Evolutionary conservation across 2,329 filamentous ascomycete genomes (phyloP).

Genomic region (Cladophialophora exuberans): DNA sequence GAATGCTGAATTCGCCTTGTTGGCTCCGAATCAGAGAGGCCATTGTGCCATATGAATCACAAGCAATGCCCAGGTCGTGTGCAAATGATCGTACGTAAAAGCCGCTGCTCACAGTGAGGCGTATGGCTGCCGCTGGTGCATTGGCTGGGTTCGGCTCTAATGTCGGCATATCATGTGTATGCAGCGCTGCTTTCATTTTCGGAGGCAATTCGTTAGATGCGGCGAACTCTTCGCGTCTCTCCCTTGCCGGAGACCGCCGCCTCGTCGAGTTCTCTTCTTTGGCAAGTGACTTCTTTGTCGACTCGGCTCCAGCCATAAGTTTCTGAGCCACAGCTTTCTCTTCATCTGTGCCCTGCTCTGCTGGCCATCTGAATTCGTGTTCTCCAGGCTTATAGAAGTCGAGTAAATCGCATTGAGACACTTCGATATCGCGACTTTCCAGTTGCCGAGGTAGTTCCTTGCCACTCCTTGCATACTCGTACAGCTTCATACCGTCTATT

Average conservation of each 20-base stretch:
- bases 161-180: slow-evolving; percentile 30
- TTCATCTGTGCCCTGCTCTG: slow-evolving; percentile 72
- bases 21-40: slow-evolving; percentile 76
- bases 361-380: slow-evolving; percentile 79
- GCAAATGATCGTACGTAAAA: slow-evolving; percentile 96
- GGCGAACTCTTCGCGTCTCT: slow-evolving; percentile 19
- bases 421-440: slow-evolving; percentile 75
- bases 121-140: slow-evolving; percentile 76
- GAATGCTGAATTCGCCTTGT: slow-evolving; percentile 71
- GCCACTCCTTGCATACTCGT: slow-evolving; percentile 93
- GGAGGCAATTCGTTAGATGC: slow-evolving; percentile 25
- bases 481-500: slow-evolving; percentile 90
- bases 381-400: slow-evolving; percentile 83
- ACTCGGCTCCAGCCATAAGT: slow-evolving; percentile 49
- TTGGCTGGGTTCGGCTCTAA: slow-evolving; percentile 25
- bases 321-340: slow-evolving; percentile 79
- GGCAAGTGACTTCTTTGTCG: slow-evolving; percentile 16
- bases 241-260: slow-evolving; percentile 17
- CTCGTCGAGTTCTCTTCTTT: not conserved
- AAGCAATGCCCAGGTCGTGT: slow-evolving; percentile 83
- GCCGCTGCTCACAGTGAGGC: slow-evolving; percentile 90
- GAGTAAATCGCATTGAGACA: slow-evolving; percentile 74
- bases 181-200: slow-evolving; percentile 32
- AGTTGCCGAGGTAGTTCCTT: slow-evolving; percentile 85
- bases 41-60: slow-evolving; percentile 85